Percentiles rank a stretch among this genome's conserved stretches.
phyloP scores from a whole-genome alignment of 148 eudicot species.

The Fagopyrum esculentum region DNA sequence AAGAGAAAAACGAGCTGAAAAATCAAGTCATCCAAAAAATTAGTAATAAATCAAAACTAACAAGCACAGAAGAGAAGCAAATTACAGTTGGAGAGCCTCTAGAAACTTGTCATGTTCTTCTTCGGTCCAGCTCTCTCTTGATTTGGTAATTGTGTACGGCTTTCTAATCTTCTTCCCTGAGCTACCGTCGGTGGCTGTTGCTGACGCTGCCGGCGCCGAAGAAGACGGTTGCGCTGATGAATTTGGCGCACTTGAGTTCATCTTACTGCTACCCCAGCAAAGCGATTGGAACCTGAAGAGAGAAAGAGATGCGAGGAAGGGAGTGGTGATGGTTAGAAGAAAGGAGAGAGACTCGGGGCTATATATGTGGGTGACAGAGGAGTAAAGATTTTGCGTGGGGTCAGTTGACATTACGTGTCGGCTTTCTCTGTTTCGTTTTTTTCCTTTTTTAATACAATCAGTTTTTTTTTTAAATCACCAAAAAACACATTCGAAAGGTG shows the following conservation, averaged over 20 bases:
- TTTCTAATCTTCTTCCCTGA: constrained; percentile 50
- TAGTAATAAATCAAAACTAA: neutral
- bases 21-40: neutral
- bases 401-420: neutral
- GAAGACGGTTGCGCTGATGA: constrained; percentile 5
- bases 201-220: constrained; percentile 9
- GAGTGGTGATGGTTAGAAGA: constrained; percentile 10
- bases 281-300: neutral
- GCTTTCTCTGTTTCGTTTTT: neutral
- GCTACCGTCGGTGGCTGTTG: constrained; percentile 16
- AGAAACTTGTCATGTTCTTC: constrained; percentile 72
- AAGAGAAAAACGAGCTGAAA: neutral
- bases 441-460: too few relatives aligned
- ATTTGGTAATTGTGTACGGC: constrained; percentile 61
- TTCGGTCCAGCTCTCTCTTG: constrained; percentile 65
- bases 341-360: neutral
- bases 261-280: neutral
- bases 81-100: constrained; percentile 36
- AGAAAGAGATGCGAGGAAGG: neutral
- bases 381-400: constrained; percentile 11
- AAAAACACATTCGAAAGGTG: too few relatives aligned
- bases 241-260: constrained; percentile 9
- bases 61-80: neutral
- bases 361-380: constrained; percentile 5
- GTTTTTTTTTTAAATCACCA: too few relatives aligned